phyloP scores from a whole-genome alignment of 2,329 filamentous ascomycete species.

The Pyricularia sp. region DNA sequence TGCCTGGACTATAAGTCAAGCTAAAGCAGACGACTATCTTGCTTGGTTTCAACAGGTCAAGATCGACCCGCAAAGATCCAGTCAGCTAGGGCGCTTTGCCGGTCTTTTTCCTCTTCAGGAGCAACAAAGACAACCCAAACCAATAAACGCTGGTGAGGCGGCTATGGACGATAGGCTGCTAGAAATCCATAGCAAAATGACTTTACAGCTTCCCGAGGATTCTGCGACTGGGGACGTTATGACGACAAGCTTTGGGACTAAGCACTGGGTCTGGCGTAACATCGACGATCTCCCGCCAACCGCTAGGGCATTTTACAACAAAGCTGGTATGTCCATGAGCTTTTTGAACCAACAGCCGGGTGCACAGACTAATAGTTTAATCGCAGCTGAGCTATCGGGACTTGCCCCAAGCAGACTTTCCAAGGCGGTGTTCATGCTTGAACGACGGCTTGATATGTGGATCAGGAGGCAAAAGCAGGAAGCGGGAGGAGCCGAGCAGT shows the following conservation, averaged over 20 bases:
- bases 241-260: neutral
- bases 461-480: conserved; percentile 3
- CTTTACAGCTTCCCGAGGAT: neutral
- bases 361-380: neutral
- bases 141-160: neutral
- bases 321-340: conserved; percentile 19
- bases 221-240: neutral
- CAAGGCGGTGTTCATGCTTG: conserved; percentile 21
- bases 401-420: conserved; percentile 22
- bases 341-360: neutral
- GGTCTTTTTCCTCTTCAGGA: conserved; percentile 19
- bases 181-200: conserved; percentile 13
- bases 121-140: neutral
- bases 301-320: conserved; percentile 27
- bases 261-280: conserved; percentile 21
- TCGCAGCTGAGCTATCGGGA: conserved; percentile 17
- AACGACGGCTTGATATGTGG: conserved; percentile 23
- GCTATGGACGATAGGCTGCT: conserved; percentile 10
- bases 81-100: neutral
- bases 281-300: conserved; percentile 27
- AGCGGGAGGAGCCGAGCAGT: neutral
- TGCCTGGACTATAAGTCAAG: conserved; percentile 34
- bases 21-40: conserved; percentile 60
- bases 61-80: conserved; percentile 4
- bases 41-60: conserved; percentile 65